These are phyloP conservation scores for Pseudogymnoascus sp. DNA, from an alignment of 2,329 filamentous ascomycete genomes.

Conservation along the genomic window DNA sequence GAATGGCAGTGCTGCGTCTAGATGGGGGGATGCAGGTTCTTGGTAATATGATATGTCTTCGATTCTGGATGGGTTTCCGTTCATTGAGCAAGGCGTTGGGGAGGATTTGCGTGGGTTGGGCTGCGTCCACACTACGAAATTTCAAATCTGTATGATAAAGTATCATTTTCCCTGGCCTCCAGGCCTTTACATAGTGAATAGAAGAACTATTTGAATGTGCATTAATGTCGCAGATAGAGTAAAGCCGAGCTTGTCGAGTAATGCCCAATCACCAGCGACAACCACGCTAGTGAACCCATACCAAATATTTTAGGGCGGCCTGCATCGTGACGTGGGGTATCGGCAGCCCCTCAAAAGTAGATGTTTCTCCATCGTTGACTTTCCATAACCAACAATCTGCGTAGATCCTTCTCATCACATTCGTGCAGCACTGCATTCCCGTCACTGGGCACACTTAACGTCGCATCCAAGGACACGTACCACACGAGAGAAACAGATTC, in stretches of 20 bases:
- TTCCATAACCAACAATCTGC: neutral
- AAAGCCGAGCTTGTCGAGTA: neutral
- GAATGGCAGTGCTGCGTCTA: neutral
- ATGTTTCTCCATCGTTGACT: neutral
- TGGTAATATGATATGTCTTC: neutral
- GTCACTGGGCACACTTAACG: neutral
- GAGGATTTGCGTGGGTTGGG: slow-evolving; percentile 2
- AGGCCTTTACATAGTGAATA: slow-evolving; percentile 5
- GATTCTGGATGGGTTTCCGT: neutral
- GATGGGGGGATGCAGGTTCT: neutral
- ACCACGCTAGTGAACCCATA: slow-evolving; percentile 2
- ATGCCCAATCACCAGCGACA: neutral
- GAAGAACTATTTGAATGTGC: slow-evolving; percentile 1
- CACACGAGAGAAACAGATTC: neutral
- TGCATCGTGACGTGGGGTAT: slow-evolving; percentile 6
- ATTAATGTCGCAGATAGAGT: neutral
- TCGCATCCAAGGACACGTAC: neutral
- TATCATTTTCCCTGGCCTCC: neutral
- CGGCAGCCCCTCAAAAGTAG: neutral
- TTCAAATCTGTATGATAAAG: slow-evolving; percentile 2
- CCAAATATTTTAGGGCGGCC: neutral
- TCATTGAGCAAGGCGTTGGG: slow-evolving; percentile 1
- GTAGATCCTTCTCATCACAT: neutral
- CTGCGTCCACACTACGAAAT: neutral
- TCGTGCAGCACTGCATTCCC: neutral